phyloP scores from a whole-genome alignment of 345 rosid genomes.

The Citrus cavaleriei region DNA sequence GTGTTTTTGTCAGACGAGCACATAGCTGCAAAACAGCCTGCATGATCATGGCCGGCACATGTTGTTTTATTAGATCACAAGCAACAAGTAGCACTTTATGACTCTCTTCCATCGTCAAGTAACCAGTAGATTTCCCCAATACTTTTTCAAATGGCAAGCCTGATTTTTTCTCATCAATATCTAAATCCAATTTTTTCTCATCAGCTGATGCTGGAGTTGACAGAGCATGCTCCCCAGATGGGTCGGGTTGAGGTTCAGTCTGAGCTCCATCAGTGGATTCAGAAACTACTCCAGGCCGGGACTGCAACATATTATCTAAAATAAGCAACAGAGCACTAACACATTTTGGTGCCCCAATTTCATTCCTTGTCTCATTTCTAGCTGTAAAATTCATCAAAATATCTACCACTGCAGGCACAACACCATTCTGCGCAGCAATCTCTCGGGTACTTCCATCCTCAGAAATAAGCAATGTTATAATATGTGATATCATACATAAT shows the following conservation, averaged over 20 bases:
- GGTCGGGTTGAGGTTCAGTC: slow-evolving; percentile 44
- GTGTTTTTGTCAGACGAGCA: slow-evolving; percentile 89
- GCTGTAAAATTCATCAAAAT: slow-evolving; percentile 63
- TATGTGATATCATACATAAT: slow-evolving; percentile 80
- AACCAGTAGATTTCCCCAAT: slow-evolving; percentile 82
- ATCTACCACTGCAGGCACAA: slow-evolving; percentile 57
- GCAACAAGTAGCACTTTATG: slow-evolving; percentile 58
- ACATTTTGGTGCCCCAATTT: slow-evolving; percentile 71
- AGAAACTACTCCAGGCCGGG: slow-evolving; percentile 50
- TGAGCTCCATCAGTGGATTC: slow-evolving; percentile 47
- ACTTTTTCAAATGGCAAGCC: slow-evolving; percentile 46
- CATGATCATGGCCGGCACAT: slow-evolving; percentile 85
- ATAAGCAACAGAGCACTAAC: slow-evolving; percentile 80
- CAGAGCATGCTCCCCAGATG: slow-evolving; percentile 33
- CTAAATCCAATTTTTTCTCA: slow-evolving; percentile 40
- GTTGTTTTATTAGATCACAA: slow-evolving; percentile 74
- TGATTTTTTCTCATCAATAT: slow-evolving; percentile 47
- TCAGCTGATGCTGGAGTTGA: slow-evolving; percentile 28
- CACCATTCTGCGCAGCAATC: slow-evolving; percentile 75
- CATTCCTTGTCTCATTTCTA: slow-evolving; percentile 44
- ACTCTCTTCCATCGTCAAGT: slow-evolving; percentile 71
- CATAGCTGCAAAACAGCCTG: slow-evolving; percentile 95
- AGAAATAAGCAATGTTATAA: slow-evolving; percentile 71
- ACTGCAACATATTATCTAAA: slow-evolving; percentile 79
- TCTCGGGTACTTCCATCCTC: slow-evolving; percentile 79